A percentile compares a stretch with the other conserved stretches of the same genome.
Conservation (phyloP, 306 rosid species). For the Gynostemma pentaphyllum region DNA sequence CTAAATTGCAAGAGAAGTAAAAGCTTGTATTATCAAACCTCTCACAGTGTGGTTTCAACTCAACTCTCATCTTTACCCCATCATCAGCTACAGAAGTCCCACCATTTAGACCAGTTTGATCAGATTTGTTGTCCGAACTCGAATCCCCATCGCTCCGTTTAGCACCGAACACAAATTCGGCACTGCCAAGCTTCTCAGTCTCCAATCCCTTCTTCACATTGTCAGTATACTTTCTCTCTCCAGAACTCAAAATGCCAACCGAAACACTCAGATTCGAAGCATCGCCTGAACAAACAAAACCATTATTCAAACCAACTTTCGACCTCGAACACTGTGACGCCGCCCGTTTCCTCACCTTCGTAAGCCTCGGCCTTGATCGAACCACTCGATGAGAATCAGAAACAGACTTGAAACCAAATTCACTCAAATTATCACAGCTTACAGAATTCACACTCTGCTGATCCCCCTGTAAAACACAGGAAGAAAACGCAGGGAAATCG, state of each 20-base stretch:
- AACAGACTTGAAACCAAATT: constrained; percentile 5
- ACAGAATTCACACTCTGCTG: constrained; percentile 21
- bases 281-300: constrained; percentile 3
- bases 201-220: constrained; percentile 7
- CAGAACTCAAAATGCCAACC: constrained; percentile 16
- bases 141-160: constrained; percentile 3
- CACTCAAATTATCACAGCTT: constrained; percentile 2
- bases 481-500: constrained; percentile 12
- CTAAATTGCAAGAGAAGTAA: not conserved
- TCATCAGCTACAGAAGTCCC: not conserved
- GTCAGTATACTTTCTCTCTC: constrained; percentile 16
- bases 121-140: not conserved
- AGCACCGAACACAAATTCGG: constrained; percentile 18
- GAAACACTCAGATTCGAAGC: constrained; percentile 8
- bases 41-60: not conserved
- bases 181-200: constrained; percentile 13
- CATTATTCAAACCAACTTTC: constrained; percentile 16
- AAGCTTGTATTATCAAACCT: not conserved
- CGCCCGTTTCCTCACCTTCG: constrained; percentile 53
- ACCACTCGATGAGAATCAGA: constrained; percentile 6
- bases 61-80: not conserved
- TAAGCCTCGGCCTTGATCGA: constrained; percentile 45
- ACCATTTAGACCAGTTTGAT: not conserved
- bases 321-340: constrained; percentile 43
- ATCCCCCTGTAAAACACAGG: constrained; percentile 12